These are phyloP conservation scores for Knufia fluminis DNA, from an alignment of 2,329 filamentous ascomycete genomes.

Conservation along the genomic window DNA sequence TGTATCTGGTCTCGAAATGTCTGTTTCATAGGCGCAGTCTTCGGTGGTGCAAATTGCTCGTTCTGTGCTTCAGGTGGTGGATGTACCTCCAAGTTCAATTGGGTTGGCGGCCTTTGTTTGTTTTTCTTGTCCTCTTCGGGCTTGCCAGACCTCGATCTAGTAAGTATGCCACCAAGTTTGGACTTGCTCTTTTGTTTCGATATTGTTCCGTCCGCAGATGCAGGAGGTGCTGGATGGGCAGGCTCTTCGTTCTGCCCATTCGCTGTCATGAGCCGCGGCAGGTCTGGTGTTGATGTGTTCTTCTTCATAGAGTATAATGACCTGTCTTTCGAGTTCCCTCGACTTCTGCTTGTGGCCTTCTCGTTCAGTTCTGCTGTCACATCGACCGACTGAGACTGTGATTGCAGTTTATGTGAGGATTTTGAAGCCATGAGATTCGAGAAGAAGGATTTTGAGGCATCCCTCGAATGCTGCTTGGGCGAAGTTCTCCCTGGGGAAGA, in stretches of 20 bases:
- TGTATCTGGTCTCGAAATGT: slow-evolving; percentile 56
- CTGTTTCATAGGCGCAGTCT: slow-evolving; percentile 49
- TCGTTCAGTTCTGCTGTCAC: slow-evolving; percentile 27
- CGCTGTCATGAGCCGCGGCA: slow-evolving; percentile 27
- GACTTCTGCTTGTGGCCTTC: slow-evolving; percentile 25
- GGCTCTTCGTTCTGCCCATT: slow-evolving; percentile 10
- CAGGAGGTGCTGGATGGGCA: slow-evolving; percentile 7
- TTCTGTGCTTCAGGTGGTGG: not conserved
- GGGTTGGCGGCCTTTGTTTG: slow-evolving; percentile 11
- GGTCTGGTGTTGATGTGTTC: slow-evolving; percentile 36
- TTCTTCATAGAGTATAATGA: slow-evolving; percentile 28
- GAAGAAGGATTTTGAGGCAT: slow-evolving; percentile 39
- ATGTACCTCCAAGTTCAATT: slow-evolving; percentile 17
- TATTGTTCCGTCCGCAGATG: slow-evolving; percentile 8
- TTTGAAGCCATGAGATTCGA: slow-evolving; percentile 39
- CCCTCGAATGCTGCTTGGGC: slow-evolving; percentile 33
- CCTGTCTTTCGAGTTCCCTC: slow-evolving; percentile 37
- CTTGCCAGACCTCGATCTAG: slow-evolving; percentile 37
- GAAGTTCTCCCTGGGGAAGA: slow-evolving; percentile 29
- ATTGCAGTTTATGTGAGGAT: slow-evolving; percentile 31
- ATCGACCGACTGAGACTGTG: slow-evolving; percentile 30
- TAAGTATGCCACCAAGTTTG: slow-evolving; percentile 36
- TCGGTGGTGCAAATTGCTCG: slow-evolving; percentile 26
- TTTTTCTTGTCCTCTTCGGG: slow-evolving; percentile 29
- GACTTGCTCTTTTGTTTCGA: slow-evolving; percentile 32